Percentiles rank a stretch among this genome's conserved stretches.
phyloP scores from a whole-genome alignment of 2,329 filamentous ascomycete genomes.

The Fusarium sp. region DNA sequence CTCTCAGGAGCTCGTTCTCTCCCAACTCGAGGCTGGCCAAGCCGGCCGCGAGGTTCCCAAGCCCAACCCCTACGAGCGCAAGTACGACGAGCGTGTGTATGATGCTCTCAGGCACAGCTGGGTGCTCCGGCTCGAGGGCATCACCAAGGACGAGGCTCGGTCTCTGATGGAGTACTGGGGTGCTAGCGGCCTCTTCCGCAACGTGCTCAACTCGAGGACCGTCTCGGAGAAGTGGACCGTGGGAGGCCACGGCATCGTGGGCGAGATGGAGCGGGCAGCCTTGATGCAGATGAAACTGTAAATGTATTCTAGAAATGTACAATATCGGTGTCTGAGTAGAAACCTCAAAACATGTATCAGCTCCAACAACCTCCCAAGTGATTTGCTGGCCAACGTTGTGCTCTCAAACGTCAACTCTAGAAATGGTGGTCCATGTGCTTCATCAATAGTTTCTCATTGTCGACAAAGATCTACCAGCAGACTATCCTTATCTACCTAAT shows the following conservation, averaged over 20 bases:
- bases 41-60: constrained; percentile 52
- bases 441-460: constrained; percentile 20
- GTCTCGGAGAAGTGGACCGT: constrained; percentile 88
- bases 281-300: constrained; percentile 63
- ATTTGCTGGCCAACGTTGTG: neutral
- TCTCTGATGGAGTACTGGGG: constrained; percentile 94
- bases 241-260: constrained; percentile 83
- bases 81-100: constrained; percentile 69
- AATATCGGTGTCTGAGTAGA: constrained; percentile 42
- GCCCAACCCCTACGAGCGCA: constrained; percentile 65
- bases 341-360: constrained; percentile 24
- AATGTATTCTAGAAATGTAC: constrained; percentile 48
- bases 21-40: constrained; percentile 62
- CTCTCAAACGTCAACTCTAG: neutral
- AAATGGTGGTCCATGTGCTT: neutral
- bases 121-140: constrained; percentile 71
- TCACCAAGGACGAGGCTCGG: constrained; percentile 81
- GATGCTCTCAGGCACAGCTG: constrained; percentile 62
- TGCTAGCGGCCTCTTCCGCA: constrained; percentile 81
- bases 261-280: constrained; percentile 82
- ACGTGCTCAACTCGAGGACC: constrained; percentile 74
- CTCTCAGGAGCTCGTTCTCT: constrained; percentile 76
- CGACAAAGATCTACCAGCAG: constrained; percentile 27
- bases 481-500: constrained; percentile 39
- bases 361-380: constrained; percentile 2